Base-by-base conservation (phyloP, 2,329 filamentous ascomycete genomes). In the Nigrospora osmanthi region DNA sequence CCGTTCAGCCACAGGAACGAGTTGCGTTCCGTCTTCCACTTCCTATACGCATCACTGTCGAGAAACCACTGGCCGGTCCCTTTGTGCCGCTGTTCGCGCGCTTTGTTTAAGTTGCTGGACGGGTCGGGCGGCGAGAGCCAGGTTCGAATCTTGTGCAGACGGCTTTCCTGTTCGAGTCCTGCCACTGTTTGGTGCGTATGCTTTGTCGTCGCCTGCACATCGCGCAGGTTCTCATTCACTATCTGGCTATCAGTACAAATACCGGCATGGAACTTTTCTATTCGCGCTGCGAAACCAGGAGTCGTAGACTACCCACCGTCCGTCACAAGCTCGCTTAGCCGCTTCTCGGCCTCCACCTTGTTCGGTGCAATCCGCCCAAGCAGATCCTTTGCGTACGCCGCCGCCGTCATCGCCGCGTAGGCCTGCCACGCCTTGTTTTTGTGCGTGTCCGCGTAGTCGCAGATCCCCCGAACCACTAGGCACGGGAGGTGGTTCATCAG, bases 1-100 rank as follows among this genome's bases (percentile, higher is more conserved):
- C 67, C 63, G 49, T 65, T 44, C 7, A 69, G 55, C 64, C 63
- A 70, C 0, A 68, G 47, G 43, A 55, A 54, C 7, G 60, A 64
- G 11, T 52, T 52, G n/a, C 43, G 28, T n/a, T 38, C 35, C 1
- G 33, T 49, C 46, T 59, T 65, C 66, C 65, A 69, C 14, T 37
- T 36, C 0, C 12, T 17, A 45, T 61, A 68, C 4, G 46, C 23
- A 10, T 47, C 30, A n/a, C 52, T 49, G 16, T 59, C n/a, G 6
- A 68, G 50, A 11, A 69, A 47, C 64, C 65, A 68, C 10, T 51
- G 40, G 1, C 65, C 61, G 3, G 65, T 63, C 2, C 53, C 51
- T 47, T 45, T 39, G 33, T 67, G 55, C 15, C 56, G 62, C 36
- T 51, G 48, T 19, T 56, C 54, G 7, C 52, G 42, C 17, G 63